A percentile compares a stretch with the other conserved stretches of the same genome.
phyloP scores from a whole-genome alignment of 768 basidiomycete species.

The Pisolithus marmoratus region DNA sequence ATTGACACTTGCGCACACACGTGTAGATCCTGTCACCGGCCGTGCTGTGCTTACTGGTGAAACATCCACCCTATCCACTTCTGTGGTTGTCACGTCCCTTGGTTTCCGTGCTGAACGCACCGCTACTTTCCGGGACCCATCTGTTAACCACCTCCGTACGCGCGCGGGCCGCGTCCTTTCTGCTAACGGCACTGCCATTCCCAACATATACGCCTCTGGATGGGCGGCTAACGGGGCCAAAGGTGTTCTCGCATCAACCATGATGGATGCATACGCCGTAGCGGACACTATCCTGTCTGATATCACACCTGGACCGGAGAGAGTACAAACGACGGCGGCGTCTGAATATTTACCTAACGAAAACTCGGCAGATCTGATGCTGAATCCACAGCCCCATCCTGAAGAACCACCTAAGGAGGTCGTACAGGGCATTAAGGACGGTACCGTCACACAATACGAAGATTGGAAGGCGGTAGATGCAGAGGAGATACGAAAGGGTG shows the following conservation, averaged over 20 bases:
- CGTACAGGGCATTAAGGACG: conserved; percentile 33
- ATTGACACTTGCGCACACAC: conserved; percentile 58
- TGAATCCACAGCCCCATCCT: conserved; percentile 34
- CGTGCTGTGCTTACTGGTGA: conserved; percentile 53
- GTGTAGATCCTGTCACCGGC: conserved; percentile 41
- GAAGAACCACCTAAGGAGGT: conserved; percentile 48
- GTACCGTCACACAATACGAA: conserved; percentile 52
- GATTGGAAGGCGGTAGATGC: conserved; percentile 74
- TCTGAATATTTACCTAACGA: conserved; percentile 4
- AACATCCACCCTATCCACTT: conserved; percentile 50
- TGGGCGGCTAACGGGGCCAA: conserved; percentile 92
- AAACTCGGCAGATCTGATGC: conserved; percentile 11
- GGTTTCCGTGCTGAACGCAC: conserved; percentile 75
- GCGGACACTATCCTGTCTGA: conserved; percentile 69
- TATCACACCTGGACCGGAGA: conserved; percentile 26
- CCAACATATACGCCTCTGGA: conserved; percentile 82
- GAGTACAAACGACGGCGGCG: conserved; percentile 6
- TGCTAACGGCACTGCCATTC: conserved; percentile 32
- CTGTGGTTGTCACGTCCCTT: conserved; percentile 80
- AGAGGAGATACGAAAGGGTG: conserved; percentile 64
- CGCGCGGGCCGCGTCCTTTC: conserved; percentile 44
- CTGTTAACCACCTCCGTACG: conserved; percentile 51
- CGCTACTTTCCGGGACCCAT: conserved; percentile 53
- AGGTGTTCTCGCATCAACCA: conserved; percentile 87
- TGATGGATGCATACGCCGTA: conserved; percentile 85